Percentiles rank a stretch among this genome's conserved stretches.
Evolutionary conservation across 1,284 basidiomycete genomes (phyloP).

Genomic region (Apiotrichum gamsii): DNA sequence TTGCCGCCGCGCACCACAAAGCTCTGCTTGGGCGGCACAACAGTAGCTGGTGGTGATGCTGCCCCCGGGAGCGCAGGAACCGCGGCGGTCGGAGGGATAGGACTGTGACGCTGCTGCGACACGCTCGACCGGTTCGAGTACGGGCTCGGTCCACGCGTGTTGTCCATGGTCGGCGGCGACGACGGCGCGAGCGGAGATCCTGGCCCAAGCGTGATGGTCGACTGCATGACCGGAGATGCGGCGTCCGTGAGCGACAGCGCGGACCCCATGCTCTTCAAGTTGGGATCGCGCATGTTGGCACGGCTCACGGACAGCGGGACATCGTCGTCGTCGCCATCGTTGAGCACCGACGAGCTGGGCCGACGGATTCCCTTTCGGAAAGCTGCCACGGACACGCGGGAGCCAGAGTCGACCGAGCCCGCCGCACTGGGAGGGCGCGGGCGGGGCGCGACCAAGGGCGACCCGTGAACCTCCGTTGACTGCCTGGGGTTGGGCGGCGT

Average conservation of each 20-base stretch:
- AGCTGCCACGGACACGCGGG: slow-evolving; percentile 32
- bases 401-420: slow-evolving; percentile 16
- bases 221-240: background rate
- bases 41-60: no score
- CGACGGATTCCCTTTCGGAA: slow-evolving; percentile 37
- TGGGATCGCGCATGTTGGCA: slow-evolving; percentile 4
- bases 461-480: no score
- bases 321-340: slow-evolving; percentile 33
- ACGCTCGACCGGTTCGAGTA: no score
- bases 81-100: background rate
- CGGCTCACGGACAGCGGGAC: slow-evolving; percentile 29
- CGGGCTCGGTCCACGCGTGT: background rate
- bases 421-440: slow-evolving; percentile 32
- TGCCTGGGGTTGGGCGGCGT: background rate
- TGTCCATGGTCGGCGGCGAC: background rate
- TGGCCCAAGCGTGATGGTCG: background rate
- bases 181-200: no score
- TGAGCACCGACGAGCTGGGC: slow-evolving; percentile 20
- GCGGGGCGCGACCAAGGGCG: slow-evolving; percentile 6
- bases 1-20: background rate
- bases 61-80: no score
- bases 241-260: slow-evolving; percentile 10
- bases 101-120: background rate
- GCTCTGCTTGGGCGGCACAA: no score
- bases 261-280: slow-evolving; percentile 4